Evolutionary conservation across 2,329 filamentous ascomycete species (phyloP).

Genomic region (Dothistroma pini): DNA sequence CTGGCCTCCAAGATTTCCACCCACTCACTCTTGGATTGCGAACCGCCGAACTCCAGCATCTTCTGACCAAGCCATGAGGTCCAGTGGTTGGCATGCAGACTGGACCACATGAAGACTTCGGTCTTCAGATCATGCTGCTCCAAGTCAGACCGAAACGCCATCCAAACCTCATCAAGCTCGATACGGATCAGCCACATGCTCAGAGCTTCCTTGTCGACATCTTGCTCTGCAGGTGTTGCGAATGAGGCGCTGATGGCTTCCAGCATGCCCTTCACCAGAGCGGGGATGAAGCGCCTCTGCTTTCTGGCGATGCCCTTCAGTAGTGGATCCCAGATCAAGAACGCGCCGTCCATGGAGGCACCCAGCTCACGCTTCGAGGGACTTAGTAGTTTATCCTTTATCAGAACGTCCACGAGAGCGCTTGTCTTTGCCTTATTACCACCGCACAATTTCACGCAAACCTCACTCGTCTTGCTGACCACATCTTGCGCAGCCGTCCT

Average conservation of each 20-base stretch:
- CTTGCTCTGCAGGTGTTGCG: constrained; percentile 20
- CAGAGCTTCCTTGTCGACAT: constrained; percentile 40
- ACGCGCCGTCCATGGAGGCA: constrained; percentile 41
- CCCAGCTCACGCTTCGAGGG: constrained; percentile 36
- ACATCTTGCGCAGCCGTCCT: constrained; percentile 7
- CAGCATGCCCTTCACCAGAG: constrained; percentile 41
- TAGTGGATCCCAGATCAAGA: constrained; percentile 43
- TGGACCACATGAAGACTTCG: constrained; percentile 32
- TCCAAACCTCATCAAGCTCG: constrained; percentile 31
- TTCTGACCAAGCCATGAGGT: constrained; percentile 35
- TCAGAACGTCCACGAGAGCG: constrained; percentile 30
- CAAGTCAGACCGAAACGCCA: constrained; percentile 13
- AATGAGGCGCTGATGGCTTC: constrained; percentile 33
- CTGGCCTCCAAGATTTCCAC: constrained; percentile 36
- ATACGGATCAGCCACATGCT: constrained; percentile 51
- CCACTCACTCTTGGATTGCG: constrained; percentile 29
- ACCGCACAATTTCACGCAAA: constrained; percentile 15
- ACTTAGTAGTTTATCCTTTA: constrained; percentile 37
- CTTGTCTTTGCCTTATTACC: constrained; percentile 12
- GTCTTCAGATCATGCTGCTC: constrained; percentile 11
- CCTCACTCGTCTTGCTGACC: constrained; percentile 8
- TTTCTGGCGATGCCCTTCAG: constrained; percentile 36
- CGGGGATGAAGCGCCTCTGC: constrained; percentile 36
- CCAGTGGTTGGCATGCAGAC: constrained; percentile 39
- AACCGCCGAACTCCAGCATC: constrained; percentile 29